phyloP scores from a whole-genome alignment of 2,329 filamentous ascomycete species.

The Aureobasidium leucospermi region DNA sequence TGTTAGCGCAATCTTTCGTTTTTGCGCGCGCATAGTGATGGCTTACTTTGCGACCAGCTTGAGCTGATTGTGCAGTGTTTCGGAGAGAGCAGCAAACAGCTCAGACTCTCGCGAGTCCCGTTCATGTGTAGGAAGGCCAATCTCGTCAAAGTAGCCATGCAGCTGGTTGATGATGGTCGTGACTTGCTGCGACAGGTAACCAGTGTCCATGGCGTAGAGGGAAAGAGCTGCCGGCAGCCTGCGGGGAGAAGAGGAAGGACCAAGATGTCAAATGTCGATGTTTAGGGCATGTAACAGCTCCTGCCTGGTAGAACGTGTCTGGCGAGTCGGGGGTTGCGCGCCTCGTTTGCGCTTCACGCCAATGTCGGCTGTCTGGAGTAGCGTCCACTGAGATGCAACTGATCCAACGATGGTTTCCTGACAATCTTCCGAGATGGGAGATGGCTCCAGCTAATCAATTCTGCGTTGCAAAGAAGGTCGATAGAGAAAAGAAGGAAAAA shows the following conservation, averaged over 20 bases:
- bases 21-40: background rate
- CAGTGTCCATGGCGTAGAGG: slow-evolving; percentile 64
- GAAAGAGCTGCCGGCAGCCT: slow-evolving; percentile 25
- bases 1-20: background rate
- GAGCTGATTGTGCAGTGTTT: slow-evolving; percentile 85
- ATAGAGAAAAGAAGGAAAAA: background rate
- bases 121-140: slow-evolving; percentile 89
- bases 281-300: slow-evolving; percentile 2
- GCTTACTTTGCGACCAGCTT: slow-evolving; percentile 64
- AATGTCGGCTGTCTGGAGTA: slow-evolving; percentile 8
- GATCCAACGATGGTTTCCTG: background rate
- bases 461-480: background rate
- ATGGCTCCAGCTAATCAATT: background rate
- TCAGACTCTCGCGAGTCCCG: slow-evolving; percentile 83
- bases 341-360: background rate
- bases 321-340: background rate
- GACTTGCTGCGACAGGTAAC: slow-evolving; percentile 90
- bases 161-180: slow-evolving; percentile 88
- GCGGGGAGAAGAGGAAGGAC: background rate
- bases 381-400: background rate
- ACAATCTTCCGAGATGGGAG: background rate
- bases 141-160: slow-evolving; percentile 93
- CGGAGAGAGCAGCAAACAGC: slow-evolving; percentile 85
- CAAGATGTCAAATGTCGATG: background rate
- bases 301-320: background rate